Evolutionary conservation across 2,329 filamentous ascomycete species (phyloP), one percentile per base, ranked within the genome.

Genomic region (Fusarium albosuccineum): DNA sequence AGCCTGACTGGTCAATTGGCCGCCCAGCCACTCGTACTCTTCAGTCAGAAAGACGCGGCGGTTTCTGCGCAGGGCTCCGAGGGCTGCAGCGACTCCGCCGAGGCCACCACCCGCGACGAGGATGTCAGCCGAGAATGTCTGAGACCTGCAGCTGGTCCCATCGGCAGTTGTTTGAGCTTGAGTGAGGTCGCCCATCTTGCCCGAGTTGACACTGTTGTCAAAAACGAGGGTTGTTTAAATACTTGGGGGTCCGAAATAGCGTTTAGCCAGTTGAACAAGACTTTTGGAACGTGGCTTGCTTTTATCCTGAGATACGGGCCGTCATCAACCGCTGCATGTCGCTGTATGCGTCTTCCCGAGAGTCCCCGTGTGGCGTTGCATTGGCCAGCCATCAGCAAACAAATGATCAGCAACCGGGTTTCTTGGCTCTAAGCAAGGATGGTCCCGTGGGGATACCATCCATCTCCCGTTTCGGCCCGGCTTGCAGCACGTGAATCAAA

Each of bases 1-100:
- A 5, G 68, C 73, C 49, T 74, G 73, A 53, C 72, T 74, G 3
- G 73, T 74, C 17, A 74, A 53, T 42, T 74, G 73, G 0, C 73
- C 73, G 1, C 73, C 73, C 11, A 74, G n/a, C 73, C 73, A 74
- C 5, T 71, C 71, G n/a, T 71, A 73, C 48, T 74, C 73, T 22
- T 74, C 72, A 0, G 73, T 74, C n/a, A 74, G 50, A 6, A 73
- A 48, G 22, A 74, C 72, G 2, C 56, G 53, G 6, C 67, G 67
- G 3, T 68, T 70, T 56, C 67, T 59, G 37, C 72, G 70, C 2
- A 74, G 64, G 10, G 70, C 72, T 10, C 71, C 73, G 1, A 74
- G 68, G 5, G 73, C 72, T 39, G 72, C 72, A n/a, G 70, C 70
- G 8, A 74, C 72, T 6, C 73, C 72, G 17, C 73, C 73, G 1